phyloP scores from a whole-genome alignment of 164 flowering plant genomes.

The Echeveria elegans region DNA sequence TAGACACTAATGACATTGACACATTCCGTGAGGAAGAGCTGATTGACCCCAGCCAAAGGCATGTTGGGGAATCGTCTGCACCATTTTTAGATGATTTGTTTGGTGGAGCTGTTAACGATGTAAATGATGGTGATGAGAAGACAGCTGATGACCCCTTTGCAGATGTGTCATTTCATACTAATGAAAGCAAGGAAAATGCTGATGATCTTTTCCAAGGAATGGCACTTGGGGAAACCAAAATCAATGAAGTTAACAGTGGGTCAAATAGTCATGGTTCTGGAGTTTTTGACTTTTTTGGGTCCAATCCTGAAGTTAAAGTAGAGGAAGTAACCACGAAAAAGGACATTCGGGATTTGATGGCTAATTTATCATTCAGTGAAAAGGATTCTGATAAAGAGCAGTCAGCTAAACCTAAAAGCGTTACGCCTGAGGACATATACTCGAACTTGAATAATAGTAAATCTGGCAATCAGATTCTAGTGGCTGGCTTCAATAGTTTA shows the following conservation, averaged over 20 bases:
- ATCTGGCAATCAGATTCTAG: slow-evolving; percentile 19
- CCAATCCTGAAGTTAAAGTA: slow-evolving; percentile 23
- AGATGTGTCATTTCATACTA: slow-evolving; percentile 77
- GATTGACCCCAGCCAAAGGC: background rate
- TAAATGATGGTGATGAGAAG: slow-evolving; percentile 24
- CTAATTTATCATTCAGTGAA: slow-evolving; percentile 40
- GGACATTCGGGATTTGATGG: slow-evolving; percentile 46
- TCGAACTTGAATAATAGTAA: slow-evolving; percentile 17
- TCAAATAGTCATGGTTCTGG: slow-evolving; percentile 27
- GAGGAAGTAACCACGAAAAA: slow-evolving; percentile 22
- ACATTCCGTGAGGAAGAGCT: background rate
- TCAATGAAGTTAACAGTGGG: slow-evolving; percentile 15
- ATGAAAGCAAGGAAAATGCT: slow-evolving; percentile 28
- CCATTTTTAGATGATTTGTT: slow-evolving; percentile 68
- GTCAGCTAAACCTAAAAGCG: slow-evolving; percentile 21
- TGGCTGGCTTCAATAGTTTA: slow-evolving; percentile 24
- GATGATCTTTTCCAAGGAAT: slow-evolving; percentile 74
- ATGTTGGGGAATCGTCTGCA: slow-evolving; percentile 15
- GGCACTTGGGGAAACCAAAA: slow-evolving; percentile 32
- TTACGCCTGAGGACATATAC: slow-evolving; percentile 23
- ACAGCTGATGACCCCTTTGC: slow-evolving; percentile 83
- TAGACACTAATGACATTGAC: slow-evolving; percentile 65
- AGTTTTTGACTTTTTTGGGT: slow-evolving; percentile 57
- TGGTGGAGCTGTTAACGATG: slow-evolving; percentile 31
- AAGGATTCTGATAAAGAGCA: slow-evolving; percentile 22